Evolutionary conservation across 257 asterid genomes (phyloP).

Genomic region (Rhazya stricta): DNA sequence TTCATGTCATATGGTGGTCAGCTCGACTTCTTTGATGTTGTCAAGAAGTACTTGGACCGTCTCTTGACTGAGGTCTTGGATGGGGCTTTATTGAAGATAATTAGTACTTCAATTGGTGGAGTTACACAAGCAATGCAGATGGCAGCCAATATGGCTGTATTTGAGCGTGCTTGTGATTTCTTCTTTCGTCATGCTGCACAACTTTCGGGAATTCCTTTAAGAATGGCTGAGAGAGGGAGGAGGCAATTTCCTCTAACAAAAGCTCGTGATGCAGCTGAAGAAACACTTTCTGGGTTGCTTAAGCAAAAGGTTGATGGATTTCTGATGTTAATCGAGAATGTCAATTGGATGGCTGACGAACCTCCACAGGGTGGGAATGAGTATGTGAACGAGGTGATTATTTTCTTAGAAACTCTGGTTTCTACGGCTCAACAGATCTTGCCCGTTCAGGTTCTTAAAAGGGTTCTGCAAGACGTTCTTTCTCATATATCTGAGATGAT

Average conservation of each 20-base stretch:
- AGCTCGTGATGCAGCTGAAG: conserved; percentile 91
- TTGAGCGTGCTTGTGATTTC: conserved; percentile 96
- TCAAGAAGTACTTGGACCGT: conserved; percentile 86
- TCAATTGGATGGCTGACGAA: conserved; percentile 90
- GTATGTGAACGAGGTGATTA: conserved; percentile 80
- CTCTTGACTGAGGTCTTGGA: conserved; percentile 83
- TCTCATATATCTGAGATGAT: conserved; percentile 87
- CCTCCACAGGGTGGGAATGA: conserved; percentile 78
- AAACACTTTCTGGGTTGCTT: conserved; percentile 69
- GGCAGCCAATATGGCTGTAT: conserved; percentile 97
- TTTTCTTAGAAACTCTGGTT: conserved; percentile 77
- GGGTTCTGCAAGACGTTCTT: conserved; percentile 83
- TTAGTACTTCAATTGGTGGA: conserved; percentile 58
- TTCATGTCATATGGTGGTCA: conserved; percentile 96
- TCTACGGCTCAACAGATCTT: conserved; percentile 90
- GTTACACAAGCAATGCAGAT: conserved; percentile 95
- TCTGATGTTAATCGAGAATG: conserved; percentile 73
- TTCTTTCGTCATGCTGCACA: conserved; percentile 97
- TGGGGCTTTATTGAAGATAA: conserved; percentile 69
- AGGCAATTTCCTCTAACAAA: conserved; percentile 70
- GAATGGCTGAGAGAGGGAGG: conserved; percentile 86
- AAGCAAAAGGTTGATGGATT: conserved; percentile 97
- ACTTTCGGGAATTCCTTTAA: conserved; percentile 86
- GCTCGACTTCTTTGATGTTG: conserved; percentile 83
- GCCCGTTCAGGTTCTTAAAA: conserved; percentile 76